phyloP scores from a whole-genome alignment of 2,329 filamentous ascomycete genomes.

The Sporothrix euskadiensis region DNA sequence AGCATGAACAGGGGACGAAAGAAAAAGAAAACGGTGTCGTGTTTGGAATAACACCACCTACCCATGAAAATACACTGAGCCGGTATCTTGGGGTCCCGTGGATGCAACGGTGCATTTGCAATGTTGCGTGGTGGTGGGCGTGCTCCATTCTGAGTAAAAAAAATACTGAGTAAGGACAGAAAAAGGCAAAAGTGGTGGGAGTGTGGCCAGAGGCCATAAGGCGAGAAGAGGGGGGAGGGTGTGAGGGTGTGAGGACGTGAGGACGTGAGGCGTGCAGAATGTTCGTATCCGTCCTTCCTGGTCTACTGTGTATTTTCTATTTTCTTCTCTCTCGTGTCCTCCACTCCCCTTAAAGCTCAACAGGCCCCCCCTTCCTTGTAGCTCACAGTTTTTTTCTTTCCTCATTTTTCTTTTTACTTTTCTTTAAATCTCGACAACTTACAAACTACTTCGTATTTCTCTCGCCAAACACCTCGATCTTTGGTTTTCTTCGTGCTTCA shows the following conservation, averaged over 20 bases:
- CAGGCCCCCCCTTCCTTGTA: conserved; percentile 7
- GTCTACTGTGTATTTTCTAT: background rate
- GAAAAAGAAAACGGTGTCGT: conserved; percentile 9
- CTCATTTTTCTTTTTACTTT: background rate
- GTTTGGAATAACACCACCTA: conserved; percentile 24
- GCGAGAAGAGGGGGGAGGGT: background rate
- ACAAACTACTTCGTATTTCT: background rate
- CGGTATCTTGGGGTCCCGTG: conserved; percentile 6
- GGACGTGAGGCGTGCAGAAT: background rate
- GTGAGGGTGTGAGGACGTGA: background rate
- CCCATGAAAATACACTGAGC: background rate
- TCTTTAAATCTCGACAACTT: background rate
- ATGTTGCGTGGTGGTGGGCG: background rate
- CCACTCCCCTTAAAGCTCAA: conserved; percentile 7
- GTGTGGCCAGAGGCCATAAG: conserved; percentile 7
- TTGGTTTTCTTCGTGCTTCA: background rate
- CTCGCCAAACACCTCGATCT: background rate
- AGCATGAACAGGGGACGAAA: background rate
- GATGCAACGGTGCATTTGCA: background rate
- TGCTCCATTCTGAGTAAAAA: background rate
- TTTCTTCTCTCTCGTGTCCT: background rate
- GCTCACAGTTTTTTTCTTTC: background rate
- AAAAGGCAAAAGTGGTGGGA: background rate
- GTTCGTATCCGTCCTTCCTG: background rate
- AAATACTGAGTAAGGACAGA: too few relatives aligned